A percentile compares a stretch with the other conserved stretches of the same genome.
Evolutionary conservation across 371 early-diverging fungal species (phyloP).

Genomic region (Circinella minor): DNA sequence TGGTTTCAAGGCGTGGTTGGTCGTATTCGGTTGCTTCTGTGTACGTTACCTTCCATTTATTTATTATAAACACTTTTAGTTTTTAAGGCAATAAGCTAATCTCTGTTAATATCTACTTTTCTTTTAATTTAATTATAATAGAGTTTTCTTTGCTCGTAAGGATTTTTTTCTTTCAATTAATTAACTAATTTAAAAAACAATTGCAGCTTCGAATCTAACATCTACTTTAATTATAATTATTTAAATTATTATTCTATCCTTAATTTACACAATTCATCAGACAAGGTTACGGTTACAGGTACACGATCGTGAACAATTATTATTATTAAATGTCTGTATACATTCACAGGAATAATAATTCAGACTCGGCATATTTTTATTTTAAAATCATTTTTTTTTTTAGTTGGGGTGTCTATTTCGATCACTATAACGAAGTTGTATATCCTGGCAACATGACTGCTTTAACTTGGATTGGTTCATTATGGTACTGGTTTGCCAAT

Average conservation of each 20-base stretch:
- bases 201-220: background rate
- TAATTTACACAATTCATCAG: conserved; percentile 9
- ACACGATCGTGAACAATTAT: background rate
- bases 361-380: background rate
- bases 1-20: conserved; percentile 32
- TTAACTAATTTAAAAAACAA: no score
- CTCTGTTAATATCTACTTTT: background rate
- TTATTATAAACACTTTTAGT: background rate
- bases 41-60: conserved; percentile 17
- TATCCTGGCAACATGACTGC: conserved; percentile 34
- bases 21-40: conserved; percentile 35
- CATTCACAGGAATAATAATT: background rate
- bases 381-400: conserved; percentile 9
- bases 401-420: conserved; percentile 41
- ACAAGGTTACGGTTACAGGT: conserved; percentile 33
- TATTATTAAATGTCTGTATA: no score
- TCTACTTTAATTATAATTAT: background rate
- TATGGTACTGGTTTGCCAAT: conserved; percentile 37
- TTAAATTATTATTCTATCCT: background rate
- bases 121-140: background rate
- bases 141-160: conserved; percentile 43
- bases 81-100: no score
- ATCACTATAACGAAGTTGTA: conserved; percentile 34
- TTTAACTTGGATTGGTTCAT: conserved; percentile 50
- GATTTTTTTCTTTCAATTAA: background rate